Conservation (phyloP, 208 protist species). For the Leishmania lainsoni region DNA sequence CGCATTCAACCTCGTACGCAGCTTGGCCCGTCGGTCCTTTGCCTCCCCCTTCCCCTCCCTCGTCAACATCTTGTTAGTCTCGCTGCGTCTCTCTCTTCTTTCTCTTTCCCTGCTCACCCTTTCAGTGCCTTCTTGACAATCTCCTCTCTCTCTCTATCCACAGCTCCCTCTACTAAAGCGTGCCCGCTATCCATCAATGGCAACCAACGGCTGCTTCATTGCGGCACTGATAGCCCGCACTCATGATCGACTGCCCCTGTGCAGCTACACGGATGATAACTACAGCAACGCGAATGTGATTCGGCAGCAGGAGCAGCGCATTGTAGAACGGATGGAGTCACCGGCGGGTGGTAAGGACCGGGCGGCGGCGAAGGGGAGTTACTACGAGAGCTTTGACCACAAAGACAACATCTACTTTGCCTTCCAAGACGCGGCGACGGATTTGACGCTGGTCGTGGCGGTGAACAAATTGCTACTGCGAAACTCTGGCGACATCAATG, state of each 20-base stretch:
- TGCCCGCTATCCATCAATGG: conserved; percentile 39
- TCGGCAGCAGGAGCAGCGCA: conserved; percentile 82
- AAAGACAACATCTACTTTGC: conserved; percentile 91
- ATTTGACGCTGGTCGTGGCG: conserved; percentile 87
- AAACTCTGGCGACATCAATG: conserved; percentile 71
- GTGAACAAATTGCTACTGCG: conserved; percentile 90
- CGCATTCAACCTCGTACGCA: no score
- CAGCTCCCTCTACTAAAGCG: background rate
- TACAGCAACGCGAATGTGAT: conserved; percentile 77
- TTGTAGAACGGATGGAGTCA: conserved; percentile 83
- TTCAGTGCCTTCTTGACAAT: background rate
- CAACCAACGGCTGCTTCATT: conserved; percentile 88
- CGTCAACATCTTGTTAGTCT: background rate
- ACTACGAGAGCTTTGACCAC: conserved; percentile 92
- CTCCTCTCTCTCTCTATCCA: background rate
- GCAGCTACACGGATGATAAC: conserved; percentile 86
- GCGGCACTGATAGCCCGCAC: conserved; percentile 85
- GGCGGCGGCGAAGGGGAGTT: conserved; percentile 58
- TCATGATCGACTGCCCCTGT: conserved; percentile 81
- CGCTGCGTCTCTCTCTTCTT: background rate
- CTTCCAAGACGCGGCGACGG: conserved; percentile 84
- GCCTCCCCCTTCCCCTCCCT: background rate
- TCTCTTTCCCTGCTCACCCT: background rate
- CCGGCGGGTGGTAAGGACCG: conserved; percentile 57
- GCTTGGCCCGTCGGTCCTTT: no score